Base-by-base conservation (phyloP, 2,329 filamentous ascomycete genomes). In the Trichoderma oligosporum region DNA sequence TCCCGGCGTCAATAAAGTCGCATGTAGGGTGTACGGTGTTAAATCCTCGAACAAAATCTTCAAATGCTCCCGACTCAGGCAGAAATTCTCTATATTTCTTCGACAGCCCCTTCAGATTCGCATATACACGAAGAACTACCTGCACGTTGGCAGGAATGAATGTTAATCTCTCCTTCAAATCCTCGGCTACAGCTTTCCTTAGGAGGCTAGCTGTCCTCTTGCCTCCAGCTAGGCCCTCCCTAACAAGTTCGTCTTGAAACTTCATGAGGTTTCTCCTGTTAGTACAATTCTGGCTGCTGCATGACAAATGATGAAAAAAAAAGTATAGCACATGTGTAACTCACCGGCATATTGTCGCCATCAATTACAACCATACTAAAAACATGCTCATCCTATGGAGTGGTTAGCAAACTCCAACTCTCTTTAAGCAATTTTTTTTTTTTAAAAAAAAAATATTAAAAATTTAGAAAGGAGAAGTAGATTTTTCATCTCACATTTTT, bases 1-100 rank as follows among this genome's bases (percentile, higher is more conserved):
- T 67, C 5, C 74, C 74, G 8, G 71, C 73, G 64, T 76, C 73
- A 22, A 75, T 66, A 56, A 71, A 74, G 36, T 76, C 72, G 59
- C 70, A 74, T 18, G 71, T 54, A 1, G 64, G 52, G 46, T 70
- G 61, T 20, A 66, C 69, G 62, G 71, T 74, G 52, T 76, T 76
- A 64, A 76, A 75, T 0, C 73, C 74, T 16, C 70, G 71, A 12
- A 75, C 67, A 57, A 76, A 77, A 2, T 65, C 61, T 20, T 62
- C 56, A 36, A 76, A 62, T 0, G 61, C 60, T 6, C 61, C 60
- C 4, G 62, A 44, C 8, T 66, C 57, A 8, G 51, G 33, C 11
- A 74, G 36, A 7, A 73, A 62, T 31, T 70, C 64, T 18, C 60
- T 64, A 58, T 75, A 76, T 12, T 63, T 64, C 44, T 67, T 70